Evolutionary conservation across 2,329 filamentous ascomycete genomes (phyloP).

Genomic region (Juglanconis juglandina): DNA sequence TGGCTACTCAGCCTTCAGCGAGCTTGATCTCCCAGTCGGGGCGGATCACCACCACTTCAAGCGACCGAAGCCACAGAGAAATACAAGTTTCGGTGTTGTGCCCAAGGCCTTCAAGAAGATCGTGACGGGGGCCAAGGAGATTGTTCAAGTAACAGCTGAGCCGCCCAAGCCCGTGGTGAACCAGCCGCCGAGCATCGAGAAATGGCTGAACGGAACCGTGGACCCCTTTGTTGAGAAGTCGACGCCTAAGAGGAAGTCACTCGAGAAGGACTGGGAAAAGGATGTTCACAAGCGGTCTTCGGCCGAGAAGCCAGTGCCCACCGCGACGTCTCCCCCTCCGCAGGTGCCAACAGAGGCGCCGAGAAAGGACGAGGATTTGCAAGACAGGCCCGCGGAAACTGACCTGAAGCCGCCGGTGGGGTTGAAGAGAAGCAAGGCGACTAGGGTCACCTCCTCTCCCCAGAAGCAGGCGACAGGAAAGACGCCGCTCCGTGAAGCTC

Average conservation of each 20-base stretch:
- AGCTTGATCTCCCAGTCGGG: constrained; percentile 54
- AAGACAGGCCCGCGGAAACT: background rate
- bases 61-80: constrained; percentile 43
- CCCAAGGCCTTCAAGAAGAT: constrained; percentile 65
- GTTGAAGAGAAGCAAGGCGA: constrained; percentile 56
- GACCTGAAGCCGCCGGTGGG: constrained; percentile 23
- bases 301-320: constrained; percentile 21
- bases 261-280: constrained; percentile 34
- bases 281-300: constrained; percentile 28
- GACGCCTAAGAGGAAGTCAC: constrained; percentile 29
- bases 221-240: constrained; percentile 56
- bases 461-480: constrained; percentile 42
- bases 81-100: constrained; percentile 54
- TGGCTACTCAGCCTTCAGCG: constrained; percentile 65
- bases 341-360: background rate
- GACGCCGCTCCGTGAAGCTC: constrained; percentile 53
- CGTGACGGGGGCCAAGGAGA: constrained; percentile 61
- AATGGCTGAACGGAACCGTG: constrained; percentile 60
- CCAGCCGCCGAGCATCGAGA: constrained; percentile 62
- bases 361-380: constrained; percentile 1
- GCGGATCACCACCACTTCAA: constrained; percentile 43
- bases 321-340: background rate
- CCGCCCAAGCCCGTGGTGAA: constrained; percentile 51
- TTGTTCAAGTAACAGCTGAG: constrained; percentile 59
- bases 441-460: constrained; percentile 47